phyloP scores from a whole-genome alignment of 1,284 basidiomycete genomes.

The Pyrrhoderma noxium region DNA sequence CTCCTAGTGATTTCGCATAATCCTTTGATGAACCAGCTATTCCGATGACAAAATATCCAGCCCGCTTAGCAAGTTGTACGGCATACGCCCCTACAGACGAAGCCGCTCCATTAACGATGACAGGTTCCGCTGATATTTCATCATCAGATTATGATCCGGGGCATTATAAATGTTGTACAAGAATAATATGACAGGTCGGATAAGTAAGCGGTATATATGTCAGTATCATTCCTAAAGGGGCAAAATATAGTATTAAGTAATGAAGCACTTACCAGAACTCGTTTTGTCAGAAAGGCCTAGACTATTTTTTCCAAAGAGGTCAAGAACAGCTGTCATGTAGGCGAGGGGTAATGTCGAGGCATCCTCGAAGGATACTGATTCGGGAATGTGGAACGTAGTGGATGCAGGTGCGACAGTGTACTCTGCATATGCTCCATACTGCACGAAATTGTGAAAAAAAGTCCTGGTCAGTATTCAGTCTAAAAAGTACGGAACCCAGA shows the following conservation, averaged over 20 bases:
- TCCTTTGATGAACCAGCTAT: constrained; percentile 24
- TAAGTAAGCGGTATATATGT: no score
- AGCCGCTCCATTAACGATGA: constrained; percentile 30
- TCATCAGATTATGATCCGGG: no score
- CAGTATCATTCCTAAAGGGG: no score
- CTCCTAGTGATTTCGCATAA: constrained; percentile 22
- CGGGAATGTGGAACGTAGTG: constrained; percentile 33
- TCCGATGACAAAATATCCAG: constrained; percentile 24
- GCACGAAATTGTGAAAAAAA: not conserved
- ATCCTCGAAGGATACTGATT: constrained; percentile 44
- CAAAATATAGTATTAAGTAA: no score
- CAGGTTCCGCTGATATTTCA: no score
- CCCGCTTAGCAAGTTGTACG: constrained; percentile 28
- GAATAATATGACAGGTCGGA: no score
- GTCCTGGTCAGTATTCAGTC: not conserved
- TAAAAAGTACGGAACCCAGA: no score
- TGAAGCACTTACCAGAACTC: no score
- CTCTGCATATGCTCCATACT: constrained; percentile 16
- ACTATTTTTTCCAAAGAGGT: constrained; percentile 40
- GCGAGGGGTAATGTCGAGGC: constrained; percentile 44
- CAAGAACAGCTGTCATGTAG: constrained; percentile 45
- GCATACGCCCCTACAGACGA: constrained; percentile 29
- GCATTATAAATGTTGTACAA: no score
- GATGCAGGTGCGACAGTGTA: constrained; percentile 8
- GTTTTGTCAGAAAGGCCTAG: no score